A percentile compares a stretch with the other conserved stretches of the same genome.
Evolutionary conservation across 768 basidiomycete genomes (phyloP).

Genomic region (Daedaleopsis sinensis): DNA sequence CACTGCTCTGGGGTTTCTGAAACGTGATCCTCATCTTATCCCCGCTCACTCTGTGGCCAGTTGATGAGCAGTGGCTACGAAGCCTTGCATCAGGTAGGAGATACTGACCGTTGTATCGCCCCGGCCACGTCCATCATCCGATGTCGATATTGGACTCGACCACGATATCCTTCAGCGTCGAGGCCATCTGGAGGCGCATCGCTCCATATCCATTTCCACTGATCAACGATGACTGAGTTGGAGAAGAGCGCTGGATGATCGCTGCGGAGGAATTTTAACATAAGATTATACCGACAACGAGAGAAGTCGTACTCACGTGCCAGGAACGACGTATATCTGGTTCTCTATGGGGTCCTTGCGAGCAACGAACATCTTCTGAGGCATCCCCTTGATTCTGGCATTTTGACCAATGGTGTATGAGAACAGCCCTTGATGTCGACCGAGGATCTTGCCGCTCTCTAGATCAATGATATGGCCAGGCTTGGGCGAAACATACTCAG

Average conservation of each 20-base stretch:
- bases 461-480: slow-evolving; percentile 72
- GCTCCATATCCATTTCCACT: slow-evolving; percentile 82
- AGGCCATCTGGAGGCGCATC: slow-evolving; percentile 54
- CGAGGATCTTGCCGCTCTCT: slow-evolving; percentile 54
- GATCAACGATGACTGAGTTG: slow-evolving; percentile 34
- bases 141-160: slow-evolving; percentile 69
- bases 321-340: slow-evolving; percentile 75
- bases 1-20: slow-evolving; percentile 61
- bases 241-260: slow-evolving; percentile 61
- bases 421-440: slow-evolving; percentile 78
- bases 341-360: slow-evolving; percentile 67
- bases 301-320: slow-evolving; percentile 47
- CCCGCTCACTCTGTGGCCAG: slow-evolving; percentile 26
- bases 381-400: slow-evolving; percentile 64
- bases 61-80: background rate
- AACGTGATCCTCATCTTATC: slow-evolving; percentile 51
- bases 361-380: slow-evolving; percentile 69
- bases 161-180: slow-evolving; percentile 47
- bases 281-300: background rate
- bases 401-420: slow-evolving; percentile 85
- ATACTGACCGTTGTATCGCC: slow-evolving; percentile 48
- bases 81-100: background rate
- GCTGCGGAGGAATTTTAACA: slow-evolving; percentile 36
- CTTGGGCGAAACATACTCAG: slow-evolving; percentile 71
- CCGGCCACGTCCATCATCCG: slow-evolving; percentile 61